A percentile compares a stretch with the other conserved stretches of the same genome.
Conservation (phyloP, 371 early-diverging fungal species). For the Lichtheimia ramosa region DNA sequence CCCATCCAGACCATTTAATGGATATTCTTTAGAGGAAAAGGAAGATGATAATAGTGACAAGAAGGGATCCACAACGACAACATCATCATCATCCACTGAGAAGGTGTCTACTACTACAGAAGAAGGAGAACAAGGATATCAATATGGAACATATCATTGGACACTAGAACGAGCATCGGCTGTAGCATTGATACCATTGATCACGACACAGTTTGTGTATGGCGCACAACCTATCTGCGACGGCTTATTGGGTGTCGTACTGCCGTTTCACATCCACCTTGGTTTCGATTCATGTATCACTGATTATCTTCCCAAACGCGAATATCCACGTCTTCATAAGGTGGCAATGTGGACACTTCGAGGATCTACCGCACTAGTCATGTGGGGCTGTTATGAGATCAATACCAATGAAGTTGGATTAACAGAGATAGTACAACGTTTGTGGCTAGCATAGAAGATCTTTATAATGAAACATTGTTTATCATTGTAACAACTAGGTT, state of each 20-base stretch:
- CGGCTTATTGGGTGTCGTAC: constrained; percentile 81
- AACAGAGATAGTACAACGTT: constrained; percentile 77
- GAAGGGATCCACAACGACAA: neutral
- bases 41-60: neutral
- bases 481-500: too few species aligned
- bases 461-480: neutral
- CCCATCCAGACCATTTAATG: too few species aligned
- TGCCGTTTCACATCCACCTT: constrained; percentile 88
- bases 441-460: constrained; percentile 71
- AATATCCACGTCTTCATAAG: constrained; percentile 63
- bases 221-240: constrained; percentile 87
- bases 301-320: constrained; percentile 84
- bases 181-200: constrained; percentile 73
- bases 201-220: constrained; percentile 71
- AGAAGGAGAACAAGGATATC: constrained; percentile 14
- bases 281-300: constrained; percentile 70
- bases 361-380: constrained; percentile 64
- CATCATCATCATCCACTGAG: too few species aligned
- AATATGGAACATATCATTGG: constrained; percentile 43
- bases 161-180: constrained; percentile 77
- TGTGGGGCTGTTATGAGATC: constrained; percentile 92
- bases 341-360: constrained; percentile 62
- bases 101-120: neutral
- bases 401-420: constrained; percentile 96
- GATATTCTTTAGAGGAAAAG: neutral